A percentile compares a stretch with the other conserved stretches of the same genome.
These are phyloP conservation scores for Hypericum perforatum DNA, from an alignment of 345 rosid genomes.

Conservation along the genomic window DNA sequence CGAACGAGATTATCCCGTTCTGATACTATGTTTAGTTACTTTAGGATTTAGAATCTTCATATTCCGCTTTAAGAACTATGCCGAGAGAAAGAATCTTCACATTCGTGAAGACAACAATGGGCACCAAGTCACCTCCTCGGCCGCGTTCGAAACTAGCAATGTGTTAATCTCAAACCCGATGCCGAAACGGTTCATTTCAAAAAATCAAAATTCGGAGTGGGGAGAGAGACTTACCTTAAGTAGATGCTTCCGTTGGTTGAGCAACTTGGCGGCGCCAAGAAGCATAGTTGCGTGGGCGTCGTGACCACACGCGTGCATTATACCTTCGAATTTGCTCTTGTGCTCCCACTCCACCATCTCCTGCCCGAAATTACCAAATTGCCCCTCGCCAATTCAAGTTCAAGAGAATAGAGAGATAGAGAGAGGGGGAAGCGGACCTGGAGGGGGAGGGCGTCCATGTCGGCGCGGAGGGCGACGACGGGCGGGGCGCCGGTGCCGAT, in stretches of 20 bases:
- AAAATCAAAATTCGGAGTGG: not conserved
- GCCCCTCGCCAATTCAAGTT: not conserved
- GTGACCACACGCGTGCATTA: slow-evolving; percentile 88
- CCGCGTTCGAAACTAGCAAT: too few species aligned
- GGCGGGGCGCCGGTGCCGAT: slow-evolving; percentile 66
- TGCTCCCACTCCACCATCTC: slow-evolving; percentile 87
- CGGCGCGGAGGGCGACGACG: slow-evolving; percentile 76
- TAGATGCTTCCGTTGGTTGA: slow-evolving; percentile 45
- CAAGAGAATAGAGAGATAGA: not conserved
- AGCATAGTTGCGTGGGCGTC: slow-evolving; percentile 82
- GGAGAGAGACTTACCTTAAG: slow-evolving; percentile 42
- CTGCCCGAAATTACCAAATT: slow-evolving; percentile 17
- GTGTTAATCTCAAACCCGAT: too few species aligned
- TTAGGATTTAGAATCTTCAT: too few species aligned
- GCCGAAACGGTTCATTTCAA: too few species aligned
- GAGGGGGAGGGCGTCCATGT: slow-evolving; percentile 75
- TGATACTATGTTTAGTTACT: too few species aligned
- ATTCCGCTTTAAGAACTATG: too few species aligned
- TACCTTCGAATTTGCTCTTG: slow-evolving; percentile 65
- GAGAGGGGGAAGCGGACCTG: slow-evolving; percentile 19
- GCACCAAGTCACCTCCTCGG: too few species aligned
- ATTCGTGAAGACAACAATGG: too few species aligned
- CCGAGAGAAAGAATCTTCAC: too few species aligned
- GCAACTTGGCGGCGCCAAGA: slow-evolving; percentile 88
- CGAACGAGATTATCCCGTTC: too few species aligned